These are phyloP conservation scores for Pythium coloratum DNA, from an alignment of 352 stramenopile genomes.

Conservation along the genomic window DNA sequence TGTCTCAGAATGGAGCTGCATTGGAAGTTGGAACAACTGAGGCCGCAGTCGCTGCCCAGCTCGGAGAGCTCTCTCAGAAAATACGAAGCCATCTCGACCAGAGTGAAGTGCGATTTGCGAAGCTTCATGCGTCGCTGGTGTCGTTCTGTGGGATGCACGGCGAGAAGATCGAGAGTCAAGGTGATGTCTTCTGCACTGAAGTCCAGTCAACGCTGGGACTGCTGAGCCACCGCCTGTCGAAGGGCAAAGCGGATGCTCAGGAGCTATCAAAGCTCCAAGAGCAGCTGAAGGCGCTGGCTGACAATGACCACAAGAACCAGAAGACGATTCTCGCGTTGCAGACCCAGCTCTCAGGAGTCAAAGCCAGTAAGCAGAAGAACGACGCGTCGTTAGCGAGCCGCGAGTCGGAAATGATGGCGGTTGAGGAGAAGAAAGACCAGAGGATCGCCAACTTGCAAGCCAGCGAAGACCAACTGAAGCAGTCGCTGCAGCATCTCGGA, in stretches of 20 bases:
- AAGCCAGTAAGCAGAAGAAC: conserved; percentile 28
- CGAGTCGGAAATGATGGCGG: conserved; percentile 32
- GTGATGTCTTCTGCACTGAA: background rate
- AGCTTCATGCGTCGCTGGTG: conserved; percentile 22
- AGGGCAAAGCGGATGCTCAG: conserved; percentile 5
- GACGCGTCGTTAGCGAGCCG: conserved; percentile 27
- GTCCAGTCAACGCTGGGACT: conserved; percentile 16
- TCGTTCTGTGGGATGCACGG: conserved; percentile 36
- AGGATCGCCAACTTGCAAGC: conserved; percentile 33
- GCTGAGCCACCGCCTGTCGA: conserved; percentile 24
- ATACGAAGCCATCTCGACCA: conserved; percentile 10
- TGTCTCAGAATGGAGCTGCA: background rate
- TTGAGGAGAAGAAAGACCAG: conserved; percentile 30
- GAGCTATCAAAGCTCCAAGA: conserved; percentile 14
- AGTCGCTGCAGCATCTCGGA: conserved; percentile 43
- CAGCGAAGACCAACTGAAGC: conserved; percentile 33
- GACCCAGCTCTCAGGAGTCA: conserved; percentile 26
- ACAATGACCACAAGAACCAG: conserved; percentile 23
- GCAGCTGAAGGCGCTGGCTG: conserved; percentile 1
- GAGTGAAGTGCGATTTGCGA: background rate
- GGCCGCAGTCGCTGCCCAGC: conserved; percentile 23
- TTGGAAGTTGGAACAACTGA: conserved; percentile 19
- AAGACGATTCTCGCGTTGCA: conserved; percentile 27
- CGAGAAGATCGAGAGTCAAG: conserved; percentile 5
- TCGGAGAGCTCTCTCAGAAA: conserved; percentile 28